Evolutionary conservation across 2,329 filamentous ascomycete genomes (phyloP).

Genomic region (Aureobasidium sp.): DNA sequence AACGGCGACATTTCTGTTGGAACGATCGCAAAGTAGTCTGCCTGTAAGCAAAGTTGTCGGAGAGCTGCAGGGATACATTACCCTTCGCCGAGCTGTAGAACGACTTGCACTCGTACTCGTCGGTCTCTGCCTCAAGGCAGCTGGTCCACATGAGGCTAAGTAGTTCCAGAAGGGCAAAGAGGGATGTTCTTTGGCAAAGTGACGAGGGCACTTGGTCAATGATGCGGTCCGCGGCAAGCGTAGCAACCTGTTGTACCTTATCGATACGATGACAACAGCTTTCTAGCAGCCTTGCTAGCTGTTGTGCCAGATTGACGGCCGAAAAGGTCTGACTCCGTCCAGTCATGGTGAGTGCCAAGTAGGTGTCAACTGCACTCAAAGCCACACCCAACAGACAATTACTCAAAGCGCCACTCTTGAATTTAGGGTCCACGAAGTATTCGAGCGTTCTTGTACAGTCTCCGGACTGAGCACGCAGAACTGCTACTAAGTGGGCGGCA

Average conservation of each 20-base stretch:
- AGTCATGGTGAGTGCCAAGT: constrained; percentile 65
- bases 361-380: constrained; percentile 66
- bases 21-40: constrained; percentile 70
- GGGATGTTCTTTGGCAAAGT: constrained; percentile 77
- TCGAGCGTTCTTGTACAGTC: constrained; percentile 83
- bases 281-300: constrained; percentile 77
- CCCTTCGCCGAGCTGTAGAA: constrained; percentile 70
- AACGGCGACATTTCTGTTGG: constrained; percentile 65
- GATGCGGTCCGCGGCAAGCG: constrained; percentile 74
- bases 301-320: constrained; percentile 81
- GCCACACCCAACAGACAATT: constrained; percentile 56
- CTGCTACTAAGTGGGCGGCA: constrained; percentile 82
- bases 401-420: constrained; percentile 52
- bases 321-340: constrained; percentile 70
- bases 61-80: constrained; percentile 78
- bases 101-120: constrained; percentile 82
- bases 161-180: constrained; percentile 88
- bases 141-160: constrained; percentile 92
- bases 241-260: constrained; percentile 81
- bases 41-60: constrained; percentile 81
- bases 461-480: constrained; percentile 72
- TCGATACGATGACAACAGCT: constrained; percentile 90
- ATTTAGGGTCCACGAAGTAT: constrained; percentile 92
- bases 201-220: constrained; percentile 79
- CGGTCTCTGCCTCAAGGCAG: constrained; percentile 88